These are phyloP conservation scores for Penicillium subrubescens DNA, from an alignment of 495 filamentous ascomycete species.

Conservation along the genomic window DNA sequence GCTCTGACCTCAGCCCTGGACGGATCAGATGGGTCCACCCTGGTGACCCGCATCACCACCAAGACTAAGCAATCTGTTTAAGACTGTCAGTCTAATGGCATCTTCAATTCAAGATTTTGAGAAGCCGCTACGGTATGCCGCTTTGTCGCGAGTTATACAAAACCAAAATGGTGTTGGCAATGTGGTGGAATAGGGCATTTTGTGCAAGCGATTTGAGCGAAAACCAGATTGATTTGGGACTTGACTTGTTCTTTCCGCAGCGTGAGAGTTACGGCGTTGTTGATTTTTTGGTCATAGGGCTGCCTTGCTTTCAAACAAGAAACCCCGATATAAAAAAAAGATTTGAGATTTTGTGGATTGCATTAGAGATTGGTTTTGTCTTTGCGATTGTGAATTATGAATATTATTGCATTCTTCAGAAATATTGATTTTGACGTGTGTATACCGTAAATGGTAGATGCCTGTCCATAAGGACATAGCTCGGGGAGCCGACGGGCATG, in stretches of 20 bases:
- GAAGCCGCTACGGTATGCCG: not conserved
- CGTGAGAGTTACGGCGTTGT: conserved; percentile 37
- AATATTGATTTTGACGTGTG: not conserved
- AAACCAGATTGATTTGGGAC: conserved; percentile 21
- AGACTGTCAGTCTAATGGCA: not conserved
- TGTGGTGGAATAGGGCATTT: conserved; percentile 7
- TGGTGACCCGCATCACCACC: conserved; percentile 15
- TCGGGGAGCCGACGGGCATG: not conserved
- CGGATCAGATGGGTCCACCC: conserved; percentile 31
- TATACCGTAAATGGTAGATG: not conserved
- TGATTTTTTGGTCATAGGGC: conserved; percentile 9
- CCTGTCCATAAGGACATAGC: not conserved
- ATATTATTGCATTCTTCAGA: not conserved
- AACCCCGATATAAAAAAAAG: conserved; percentile 1
- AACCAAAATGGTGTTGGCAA: not conserved
- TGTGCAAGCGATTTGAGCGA: conserved; percentile 20
- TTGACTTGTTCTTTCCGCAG: conserved; percentile 16
- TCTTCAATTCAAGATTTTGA: not conserved
- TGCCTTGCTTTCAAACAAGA: conserved; percentile 16
- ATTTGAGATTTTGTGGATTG: conserved; percentile 7
- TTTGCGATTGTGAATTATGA: conserved; percentile 1
- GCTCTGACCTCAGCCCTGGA: conserved; percentile 15
- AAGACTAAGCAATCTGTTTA: conserved; percentile 34
- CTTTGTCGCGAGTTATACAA: not conserved
- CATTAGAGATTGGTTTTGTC: conserved; percentile 9